phyloP scores from a whole-genome alignment of 768 basidiomycete genomes.

The Phanerochaete sordida region DNA sequence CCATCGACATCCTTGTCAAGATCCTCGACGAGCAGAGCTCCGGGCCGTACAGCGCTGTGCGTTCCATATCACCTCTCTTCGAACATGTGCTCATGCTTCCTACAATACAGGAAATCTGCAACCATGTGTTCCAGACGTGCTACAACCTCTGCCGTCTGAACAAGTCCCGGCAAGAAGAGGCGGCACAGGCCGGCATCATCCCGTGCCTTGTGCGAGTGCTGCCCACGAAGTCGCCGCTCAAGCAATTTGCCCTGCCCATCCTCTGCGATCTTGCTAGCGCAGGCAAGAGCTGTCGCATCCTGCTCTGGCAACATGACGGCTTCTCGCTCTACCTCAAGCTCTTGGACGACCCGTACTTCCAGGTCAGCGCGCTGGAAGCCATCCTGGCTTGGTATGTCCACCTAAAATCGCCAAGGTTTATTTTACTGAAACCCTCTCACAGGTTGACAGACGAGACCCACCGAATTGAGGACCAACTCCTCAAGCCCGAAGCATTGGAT shows the following conservation, averaged over 20 bases:
- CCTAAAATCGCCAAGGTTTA: not conserved
- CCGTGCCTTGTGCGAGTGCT: constrained; percentile 90
- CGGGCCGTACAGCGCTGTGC: constrained; percentile 76
- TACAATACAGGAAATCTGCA: constrained; percentile 80
- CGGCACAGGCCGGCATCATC: constrained; percentile 92
- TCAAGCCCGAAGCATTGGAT: constrained; percentile 62
- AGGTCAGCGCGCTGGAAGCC: constrained; percentile 88
- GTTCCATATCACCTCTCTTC: not conserved
- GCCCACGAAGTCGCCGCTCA: constrained; percentile 84
- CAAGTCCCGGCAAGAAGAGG: constrained; percentile 94
- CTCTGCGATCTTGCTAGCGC: constrained; percentile 95
- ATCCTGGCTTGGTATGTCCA: constrained; percentile 79
- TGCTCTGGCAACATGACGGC: constrained; percentile 95
- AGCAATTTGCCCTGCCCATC: constrained; percentile 96
- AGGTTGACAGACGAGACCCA: constrained; percentile 96
- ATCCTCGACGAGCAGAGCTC: constrained; percentile 79
- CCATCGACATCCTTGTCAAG: constrained; percentile 85
- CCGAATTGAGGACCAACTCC: constrained; percentile 85
- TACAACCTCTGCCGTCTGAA: constrained; percentile 95
- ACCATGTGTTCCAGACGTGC: constrained; percentile 95
- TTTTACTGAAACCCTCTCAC: not conserved
- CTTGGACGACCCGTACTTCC: constrained; percentile 85
- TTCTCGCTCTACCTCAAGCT: constrained; percentile 74
- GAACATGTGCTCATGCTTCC: no score
- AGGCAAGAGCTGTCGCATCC: constrained; percentile 84